phyloP scores from a whole-genome alignment of 2,329 filamentous ascomycete genomes.

The Colletotrichum sp. region DNA sequence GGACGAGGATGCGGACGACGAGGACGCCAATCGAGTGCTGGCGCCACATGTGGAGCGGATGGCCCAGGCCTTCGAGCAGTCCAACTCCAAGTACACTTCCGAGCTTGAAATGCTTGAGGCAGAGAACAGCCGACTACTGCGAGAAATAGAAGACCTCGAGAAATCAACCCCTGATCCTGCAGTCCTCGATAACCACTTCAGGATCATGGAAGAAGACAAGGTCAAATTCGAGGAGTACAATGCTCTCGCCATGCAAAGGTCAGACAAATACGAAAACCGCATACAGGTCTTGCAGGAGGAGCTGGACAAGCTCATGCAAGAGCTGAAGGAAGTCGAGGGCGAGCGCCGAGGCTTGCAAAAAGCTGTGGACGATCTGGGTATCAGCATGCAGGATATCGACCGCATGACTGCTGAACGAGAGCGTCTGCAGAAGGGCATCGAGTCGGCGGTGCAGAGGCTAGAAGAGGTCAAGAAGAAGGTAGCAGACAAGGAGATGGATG shows the following conservation, averaged over 20 bases:
- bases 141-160: conserved; percentile 89
- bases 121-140: conserved; percentile 79
- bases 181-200: conserved; percentile 86
- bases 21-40: conserved; percentile 80
- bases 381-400: conserved; percentile 98
- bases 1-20: conserved; percentile 86
- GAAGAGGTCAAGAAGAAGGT: conserved; percentile 87
- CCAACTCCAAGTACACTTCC: conserved; percentile 83
- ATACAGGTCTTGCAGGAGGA: conserved; percentile 86
- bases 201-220: conserved; percentile 93
- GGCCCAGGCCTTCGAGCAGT: conserved; percentile 84
- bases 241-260: conserved; percentile 78
- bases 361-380: conserved; percentile 88
- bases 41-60: conserved; percentile 86
- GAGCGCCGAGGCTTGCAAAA: conserved; percentile 83
- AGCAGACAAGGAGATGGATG: conserved; percentile 86
- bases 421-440: conserved; percentile 86
- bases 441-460: conserved; percentile 74
- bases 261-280: conserved; percentile 85
- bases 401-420: conserved; percentile 97
- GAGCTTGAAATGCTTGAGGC: conserved; percentile 87
- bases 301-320: conserved; percentile 76
- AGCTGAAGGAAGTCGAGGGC: conserved; percentile 80
- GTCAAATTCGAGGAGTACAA: conserved; percentile 97
- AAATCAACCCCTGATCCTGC: conserved; percentile 85